Conservation (phyloP, 176 grass and related monocot species). For the Chrysopogon serrulatus region DNA sequence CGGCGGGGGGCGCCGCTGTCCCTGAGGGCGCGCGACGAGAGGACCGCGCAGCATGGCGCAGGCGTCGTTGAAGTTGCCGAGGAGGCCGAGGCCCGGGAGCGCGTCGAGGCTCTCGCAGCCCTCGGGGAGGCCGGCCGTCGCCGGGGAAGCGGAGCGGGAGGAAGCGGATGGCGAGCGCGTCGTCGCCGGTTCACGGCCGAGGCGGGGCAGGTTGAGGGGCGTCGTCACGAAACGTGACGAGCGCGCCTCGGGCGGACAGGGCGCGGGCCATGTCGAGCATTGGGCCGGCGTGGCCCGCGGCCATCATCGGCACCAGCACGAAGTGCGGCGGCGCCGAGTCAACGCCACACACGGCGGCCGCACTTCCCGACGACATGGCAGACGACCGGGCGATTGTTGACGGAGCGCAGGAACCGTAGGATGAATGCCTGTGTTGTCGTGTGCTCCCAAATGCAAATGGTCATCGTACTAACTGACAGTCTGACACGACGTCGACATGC, state of each 20-base stretch:
- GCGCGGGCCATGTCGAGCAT: conserved; percentile 21
- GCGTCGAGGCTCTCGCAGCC: conserved; percentile 45
- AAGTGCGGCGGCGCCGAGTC: not conserved
- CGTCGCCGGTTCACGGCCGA: conserved; percentile 12
- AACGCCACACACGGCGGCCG: not conserved
- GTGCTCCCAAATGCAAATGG: not conserved
- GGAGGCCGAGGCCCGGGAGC: not conserved
- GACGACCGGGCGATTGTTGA: too few species aligned
- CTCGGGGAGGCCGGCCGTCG: conserved; percentile 32
- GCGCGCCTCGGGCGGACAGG: conserved; percentile 9
- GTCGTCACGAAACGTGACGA: conserved; percentile 35
- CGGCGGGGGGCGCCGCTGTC: not conserved
- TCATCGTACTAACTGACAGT: not conserved
- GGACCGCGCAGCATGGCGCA: conserved; percentile 25
- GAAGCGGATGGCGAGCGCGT: conserved; percentile 15
- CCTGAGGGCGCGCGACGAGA: conserved; percentile 14
- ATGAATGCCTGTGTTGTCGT: not conserved
- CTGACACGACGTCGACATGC: not conserved
- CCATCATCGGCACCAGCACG: conserved; percentile 36
- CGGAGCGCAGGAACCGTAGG: not conserved
- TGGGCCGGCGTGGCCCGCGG: conserved; percentile 36
- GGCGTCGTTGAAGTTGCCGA: conserved; percentile 13
- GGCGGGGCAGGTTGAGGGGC: conserved; percentile 16
- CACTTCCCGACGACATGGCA: not conserved
- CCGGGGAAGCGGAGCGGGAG: conserved; percentile 23